A percentile compares a stretch with the other conserved stretches of the same genome.
Evolutionary conservation across 2,329 filamentous ascomycete species (phyloP).

Genomic region (Sarocladium kiliense): DNA sequence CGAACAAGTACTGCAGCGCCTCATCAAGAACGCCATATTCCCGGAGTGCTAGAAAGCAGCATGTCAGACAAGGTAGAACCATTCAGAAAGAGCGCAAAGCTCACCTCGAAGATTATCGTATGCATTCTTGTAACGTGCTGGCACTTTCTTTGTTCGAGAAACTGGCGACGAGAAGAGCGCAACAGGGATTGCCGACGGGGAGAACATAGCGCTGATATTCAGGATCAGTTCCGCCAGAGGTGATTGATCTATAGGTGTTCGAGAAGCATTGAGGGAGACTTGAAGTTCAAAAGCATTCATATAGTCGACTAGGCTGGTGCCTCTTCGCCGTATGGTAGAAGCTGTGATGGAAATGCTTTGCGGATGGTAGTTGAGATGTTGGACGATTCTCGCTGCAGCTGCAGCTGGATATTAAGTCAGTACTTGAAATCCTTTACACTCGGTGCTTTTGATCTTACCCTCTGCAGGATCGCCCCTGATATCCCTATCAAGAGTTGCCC

Average conservation of each 20-base stretch:
- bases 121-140: conserved; percentile 13
- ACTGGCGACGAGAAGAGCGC: conserved; percentile 14
- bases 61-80: no score
- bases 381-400: conserved; percentile 15
- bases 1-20: conserved; percentile 19
- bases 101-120: conserved; percentile 10
- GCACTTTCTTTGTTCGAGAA: conserved; percentile 10
- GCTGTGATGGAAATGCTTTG: conserved; percentile 17
- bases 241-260: conserved; percentile 19
- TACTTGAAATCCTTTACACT: not conserved
- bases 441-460: conserved; percentile 9
- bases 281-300: conserved; percentile 11
- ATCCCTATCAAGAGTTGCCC: conserved; percentile 11
- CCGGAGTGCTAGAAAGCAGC: not conserved
- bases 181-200: conserved; percentile 17
- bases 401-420: conserved; percentile 11
- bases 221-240: conserved; percentile 17
- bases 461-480: conserved; percentile 9
- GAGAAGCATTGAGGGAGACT: conserved; percentile 12
- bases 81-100: not conserved
- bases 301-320: conserved; percentile 14
- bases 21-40: conserved; percentile 14
- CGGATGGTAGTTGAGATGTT: conserved; percentile 16
- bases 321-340: conserved; percentile 17
- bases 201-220: conserved; percentile 21